phyloP scores from a whole-genome alignment of 2,329 filamentous ascomycete genomes.

The Neopestalotiopsis sp. region DNA sequence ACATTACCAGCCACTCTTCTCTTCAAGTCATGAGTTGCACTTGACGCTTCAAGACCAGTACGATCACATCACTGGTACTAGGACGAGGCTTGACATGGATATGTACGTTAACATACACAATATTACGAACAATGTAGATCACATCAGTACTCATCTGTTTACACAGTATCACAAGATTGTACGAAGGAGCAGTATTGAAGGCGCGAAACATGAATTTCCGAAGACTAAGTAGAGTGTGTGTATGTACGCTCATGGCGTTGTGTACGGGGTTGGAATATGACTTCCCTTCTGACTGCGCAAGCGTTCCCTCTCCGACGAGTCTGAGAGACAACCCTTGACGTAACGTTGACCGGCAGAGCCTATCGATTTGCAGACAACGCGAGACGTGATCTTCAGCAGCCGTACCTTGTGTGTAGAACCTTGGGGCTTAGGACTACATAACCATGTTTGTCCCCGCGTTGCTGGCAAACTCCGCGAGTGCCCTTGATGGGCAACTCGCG shows the following conservation, averaged over 20 bases:
- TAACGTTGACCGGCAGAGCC: too few species aligned
- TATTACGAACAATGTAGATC: neutral
- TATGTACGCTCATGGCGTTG: neutral
- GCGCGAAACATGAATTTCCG: neutral
- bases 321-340: neutral
- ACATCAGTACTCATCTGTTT: neutral
- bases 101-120: too few species aligned
- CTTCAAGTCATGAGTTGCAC: too few species aligned
- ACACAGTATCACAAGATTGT: neutral
- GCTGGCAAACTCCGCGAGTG: neutral
- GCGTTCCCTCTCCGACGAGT: neutral
- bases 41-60: too few species aligned
- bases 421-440: too few species aligned
- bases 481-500: neutral
- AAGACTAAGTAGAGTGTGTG: conserved; percentile 1
- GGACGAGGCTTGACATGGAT: too few species aligned
- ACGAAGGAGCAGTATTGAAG: neutral
- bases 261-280: neutral
- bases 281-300: neutral
- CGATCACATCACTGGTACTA: too few species aligned
- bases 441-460: too few species aligned
- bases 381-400: too few species aligned
- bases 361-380: too few species aligned
- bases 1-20: too few species aligned
- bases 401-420: too few species aligned